A percentile compares a stretch with the other conserved stretches of the same genome.
Conservation (phyloP, 495 filamentous ascomycete species). For the Penicillium daleae region DNA sequence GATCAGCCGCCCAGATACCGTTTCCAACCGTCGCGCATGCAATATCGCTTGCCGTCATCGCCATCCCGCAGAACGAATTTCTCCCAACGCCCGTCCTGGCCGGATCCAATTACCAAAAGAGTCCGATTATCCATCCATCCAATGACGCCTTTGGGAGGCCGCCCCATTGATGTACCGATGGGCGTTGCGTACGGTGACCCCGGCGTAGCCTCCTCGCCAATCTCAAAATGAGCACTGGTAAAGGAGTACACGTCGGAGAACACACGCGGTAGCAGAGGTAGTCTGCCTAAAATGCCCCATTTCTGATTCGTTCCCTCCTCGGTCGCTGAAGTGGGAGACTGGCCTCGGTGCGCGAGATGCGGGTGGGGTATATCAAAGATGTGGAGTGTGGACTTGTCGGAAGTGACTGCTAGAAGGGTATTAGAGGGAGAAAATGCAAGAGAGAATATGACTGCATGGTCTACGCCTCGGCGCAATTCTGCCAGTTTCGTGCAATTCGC, state of each 20-base stretch:
- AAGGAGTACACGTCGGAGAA: slow-evolving; percentile 89
- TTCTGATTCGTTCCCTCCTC: slow-evolving; percentile 64
- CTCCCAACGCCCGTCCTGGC: slow-evolving; percentile 81
- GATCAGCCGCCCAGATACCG: slow-evolving; percentile 65
- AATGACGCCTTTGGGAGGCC: slow-evolving; percentile 73
- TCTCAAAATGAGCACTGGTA: slow-evolving; percentile 72
- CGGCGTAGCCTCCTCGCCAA: slow-evolving; percentile 66
- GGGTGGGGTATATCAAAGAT: slow-evolving; percentile 76
- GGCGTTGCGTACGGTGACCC: slow-evolving; percentile 46
- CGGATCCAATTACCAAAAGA: slow-evolving; percentile 78
- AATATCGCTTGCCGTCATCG: slow-evolving; percentile 62
- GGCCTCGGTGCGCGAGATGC: slow-evolving; percentile 39
- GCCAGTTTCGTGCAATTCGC: slow-evolving; percentile 75
- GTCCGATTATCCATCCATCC: slow-evolving; percentile 74
- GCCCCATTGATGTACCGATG: slow-evolving; percentile 52
- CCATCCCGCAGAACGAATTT: slow-evolving; percentile 70
- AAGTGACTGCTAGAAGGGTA: slow-evolving; percentile 84
- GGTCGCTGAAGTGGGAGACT: slow-evolving; percentile 35
- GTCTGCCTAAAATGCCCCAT: slow-evolving; percentile 77
- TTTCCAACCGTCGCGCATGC: slow-evolving; percentile 79
- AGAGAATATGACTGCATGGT: slow-evolving; percentile 84
- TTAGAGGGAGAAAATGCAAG: slow-evolving; percentile 83
- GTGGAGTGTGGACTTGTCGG: slow-evolving; percentile 93
- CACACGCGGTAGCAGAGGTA: slow-evolving; percentile 76
- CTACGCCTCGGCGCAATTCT: slow-evolving; percentile 86